Percentiles rank a stretch among this genome's conserved stretches.
Conservation (phyloP, 2,329 filamentous ascomycete genomes). For the Stachybotrys chartarum region DNA sequence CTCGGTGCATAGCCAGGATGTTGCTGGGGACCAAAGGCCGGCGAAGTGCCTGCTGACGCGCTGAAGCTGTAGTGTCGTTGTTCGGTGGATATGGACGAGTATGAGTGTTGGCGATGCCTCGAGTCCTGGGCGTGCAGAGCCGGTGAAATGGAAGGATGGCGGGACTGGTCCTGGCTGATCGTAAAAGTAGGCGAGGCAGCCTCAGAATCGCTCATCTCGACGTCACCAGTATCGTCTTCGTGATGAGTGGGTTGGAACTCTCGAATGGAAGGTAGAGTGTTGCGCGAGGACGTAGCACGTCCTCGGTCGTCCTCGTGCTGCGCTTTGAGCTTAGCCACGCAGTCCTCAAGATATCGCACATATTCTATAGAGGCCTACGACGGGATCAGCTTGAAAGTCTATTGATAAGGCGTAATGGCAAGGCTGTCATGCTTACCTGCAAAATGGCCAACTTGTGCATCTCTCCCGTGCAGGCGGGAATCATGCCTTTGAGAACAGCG, state of each 20-base stretch:
- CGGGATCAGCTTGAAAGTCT: slow-evolving; percentile 4
- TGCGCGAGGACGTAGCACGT: slow-evolving; percentile 18
- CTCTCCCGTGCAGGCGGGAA: slow-evolving; percentile 89
- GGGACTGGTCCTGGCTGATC: slow-evolving; percentile 22
- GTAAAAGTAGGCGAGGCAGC: slow-evolving; percentile 40
- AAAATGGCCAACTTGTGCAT: slow-evolving; percentile 98
- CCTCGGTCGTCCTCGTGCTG: slow-evolving; percentile 31
- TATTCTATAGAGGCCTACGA: slow-evolving; percentile 89
- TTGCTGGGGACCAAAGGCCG: slow-evolving; percentile 48
- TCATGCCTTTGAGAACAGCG: slow-evolving; percentile 86
- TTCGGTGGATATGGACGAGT: slow-evolving; percentile 46
- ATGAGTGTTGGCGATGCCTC: slow-evolving; percentile 40
- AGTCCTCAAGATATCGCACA: slow-evolving; percentile 86
- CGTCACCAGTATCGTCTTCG: slow-evolving; percentile 33
- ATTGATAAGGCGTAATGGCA: neutral
- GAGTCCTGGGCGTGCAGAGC: slow-evolving; percentile 39
- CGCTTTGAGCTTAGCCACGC: slow-evolving; percentile 71
- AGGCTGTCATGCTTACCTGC: slow-evolving; percentile 52
- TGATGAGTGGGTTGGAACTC: slow-evolving; percentile 34
- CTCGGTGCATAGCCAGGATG: slow-evolving; percentile 29
- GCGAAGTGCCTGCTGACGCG: slow-evolving; percentile 44
- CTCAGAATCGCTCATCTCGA: slow-evolving; percentile 56
- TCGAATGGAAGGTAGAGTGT: slow-evolving; percentile 26
- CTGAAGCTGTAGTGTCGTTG: slow-evolving; percentile 44
- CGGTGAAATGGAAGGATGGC: slow-evolving; percentile 46